These are phyloP conservation scores for Microthlaspi erraticum DNA, from an alignment of 345 rosid genomes.

Conservation along the genomic window DNA sequence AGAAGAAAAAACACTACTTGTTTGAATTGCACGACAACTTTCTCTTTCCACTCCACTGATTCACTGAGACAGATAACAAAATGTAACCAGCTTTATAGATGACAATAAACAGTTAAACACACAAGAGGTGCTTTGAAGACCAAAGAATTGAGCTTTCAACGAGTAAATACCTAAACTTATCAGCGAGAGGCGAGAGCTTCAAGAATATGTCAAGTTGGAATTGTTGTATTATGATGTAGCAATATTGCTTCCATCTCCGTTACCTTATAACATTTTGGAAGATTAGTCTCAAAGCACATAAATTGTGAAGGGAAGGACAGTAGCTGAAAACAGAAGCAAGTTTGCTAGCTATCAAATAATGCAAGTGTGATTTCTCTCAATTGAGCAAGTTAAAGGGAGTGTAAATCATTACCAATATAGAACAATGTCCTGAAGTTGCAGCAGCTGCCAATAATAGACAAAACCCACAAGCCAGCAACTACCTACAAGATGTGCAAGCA, in stretches of 20 bases:
- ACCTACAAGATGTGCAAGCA: constrained; percentile 51
- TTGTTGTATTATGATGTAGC: constrained; percentile 72
- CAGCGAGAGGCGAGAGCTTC: constrained; percentile 83
- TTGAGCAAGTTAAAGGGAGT: not conserved
- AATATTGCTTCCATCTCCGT: constrained; percentile 92
- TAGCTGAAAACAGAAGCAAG: constrained; percentile 45
- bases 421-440: constrained; percentile 81
- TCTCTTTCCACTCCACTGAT: constrained; percentile 80
- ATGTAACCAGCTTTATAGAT: constrained; percentile 22
- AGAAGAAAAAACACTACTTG: constrained; percentile 60
- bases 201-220: constrained; percentile 81
- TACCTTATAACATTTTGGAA: constrained; percentile 55
- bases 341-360: not conserved
- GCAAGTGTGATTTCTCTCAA: not conserved
- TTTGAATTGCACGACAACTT: constrained; percentile 84
- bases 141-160: constrained; percentile 16
- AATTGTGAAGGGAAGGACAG: constrained; percentile 62
- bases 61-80: constrained; percentile 59
- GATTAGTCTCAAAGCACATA: constrained; percentile 52
- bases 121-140: constrained; percentile 6
- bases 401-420: constrained; percentile 62
- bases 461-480: constrained; percentile 69
- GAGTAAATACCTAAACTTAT: constrained; percentile 76
- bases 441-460: constrained; percentile 74
- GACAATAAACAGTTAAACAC: constrained; percentile 25